Evolutionary conservation across 768 basidiomycete species (phyloP), one percentile per base, ranked within the genome.

Genomic region (Cantharellus cinnabarinus): DNA sequence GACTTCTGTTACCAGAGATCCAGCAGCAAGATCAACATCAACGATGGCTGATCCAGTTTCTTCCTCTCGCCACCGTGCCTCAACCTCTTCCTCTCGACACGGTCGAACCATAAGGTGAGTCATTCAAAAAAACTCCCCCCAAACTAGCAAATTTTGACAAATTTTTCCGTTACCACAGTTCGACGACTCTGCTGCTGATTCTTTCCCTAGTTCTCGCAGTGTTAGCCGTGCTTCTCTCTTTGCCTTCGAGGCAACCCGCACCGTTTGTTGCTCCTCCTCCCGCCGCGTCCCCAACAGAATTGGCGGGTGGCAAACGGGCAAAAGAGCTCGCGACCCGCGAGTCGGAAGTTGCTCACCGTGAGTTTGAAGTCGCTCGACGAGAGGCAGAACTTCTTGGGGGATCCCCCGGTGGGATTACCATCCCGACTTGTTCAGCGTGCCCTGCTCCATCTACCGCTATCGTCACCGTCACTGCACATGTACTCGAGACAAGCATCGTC

Each of bases 161-260:
- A 29, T 29, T 29, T 29, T 29, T 29, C 1, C 20, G 20, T 29
- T 29, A 29, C 20, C 20, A 29, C 20, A 54, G 52, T 4, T 89
- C 88, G 10, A 90, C 88, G 0, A 90, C 88, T 10, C 80, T 90
- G 40, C 77, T 90, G 57, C 81, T 90, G 41, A 83, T 89, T 56
- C 76, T 90, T 48, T 89, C 88, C 5, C 80, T 90, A 41, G 79
- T 90, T 55, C 75, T 90, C 37, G 88, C 87, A 41, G 86, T 89
- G 34, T 76, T 90, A n/a, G 87, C 88, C 3, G 81, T 90, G 65
- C 89, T 90, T 86, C 79, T 90, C 35, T 88, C 88, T 2, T 75
- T 90, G 3, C 88, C 88, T 1, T 79, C 81, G 0, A 60, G 62
- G 20, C 76, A 88, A 15, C 85, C 88, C 3, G 80, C 89, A 65